Percentiles rank a stretch among this genome's conserved stretches.
Evolutionary conservation across 805 yeast species (phyloP).

Genomic region (Wickerhamiella australiensis): DNA sequence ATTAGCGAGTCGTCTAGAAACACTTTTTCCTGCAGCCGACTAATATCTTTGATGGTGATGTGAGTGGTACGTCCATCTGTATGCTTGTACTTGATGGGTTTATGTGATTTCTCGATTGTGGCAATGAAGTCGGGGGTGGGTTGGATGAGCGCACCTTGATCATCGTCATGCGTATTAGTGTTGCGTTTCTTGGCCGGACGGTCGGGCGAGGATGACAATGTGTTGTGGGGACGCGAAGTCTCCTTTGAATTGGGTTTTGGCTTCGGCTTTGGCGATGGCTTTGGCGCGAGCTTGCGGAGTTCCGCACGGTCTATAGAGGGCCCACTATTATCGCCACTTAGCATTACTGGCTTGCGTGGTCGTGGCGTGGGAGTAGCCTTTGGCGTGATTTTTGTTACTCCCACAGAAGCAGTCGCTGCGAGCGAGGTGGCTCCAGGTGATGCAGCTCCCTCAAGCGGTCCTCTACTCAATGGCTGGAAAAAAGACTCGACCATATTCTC

Average conservation of each 20-base stretch:
- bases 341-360: background rate
- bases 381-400: no score
- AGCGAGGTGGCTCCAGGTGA: background rate
- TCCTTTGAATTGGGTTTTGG: no score
- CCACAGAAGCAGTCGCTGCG: no score
- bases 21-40: conserved; percentile 62
- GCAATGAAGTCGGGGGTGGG: conserved; percentile 1
- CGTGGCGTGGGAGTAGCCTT: background rate
- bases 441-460: background rate
- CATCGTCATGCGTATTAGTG: background rate
- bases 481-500: background rate
- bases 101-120: background rate
- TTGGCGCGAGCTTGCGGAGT: background rate
- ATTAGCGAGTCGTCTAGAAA: conserved; percentile 86
- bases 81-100: conserved; percentile 28
- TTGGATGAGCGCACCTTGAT: background rate
- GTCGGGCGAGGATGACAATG: background rate
- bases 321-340: background rate
- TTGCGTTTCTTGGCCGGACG: background rate
- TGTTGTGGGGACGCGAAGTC: background rate
- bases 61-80: conserved; percentile 42
- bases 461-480: background rate
- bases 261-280: no score
- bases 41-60: conserved; percentile 59
- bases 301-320: background rate